Percentiles rank a stretch among this genome's conserved stretches.
Conservation (phyloP, 2,329 filamentous ascomycete species). For the Fusarium sp. region DNA sequence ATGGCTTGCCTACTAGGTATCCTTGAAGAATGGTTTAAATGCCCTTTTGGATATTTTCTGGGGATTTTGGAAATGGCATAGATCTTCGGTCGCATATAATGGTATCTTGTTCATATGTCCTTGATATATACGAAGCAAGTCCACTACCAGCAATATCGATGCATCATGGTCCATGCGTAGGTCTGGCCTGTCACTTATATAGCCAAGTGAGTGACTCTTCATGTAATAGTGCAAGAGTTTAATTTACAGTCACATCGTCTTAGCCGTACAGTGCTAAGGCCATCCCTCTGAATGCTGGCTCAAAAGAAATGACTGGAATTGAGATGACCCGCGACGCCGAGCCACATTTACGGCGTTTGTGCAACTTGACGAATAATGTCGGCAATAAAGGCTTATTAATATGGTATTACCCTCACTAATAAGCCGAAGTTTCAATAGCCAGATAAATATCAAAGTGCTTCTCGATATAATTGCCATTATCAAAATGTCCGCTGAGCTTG, state of each 20-base stretch:
- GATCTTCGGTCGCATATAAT: fast-evolving
- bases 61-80: not conserved
- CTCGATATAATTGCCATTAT: fast-evolving
- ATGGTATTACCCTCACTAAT: not conserved
- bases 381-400: not conserved
- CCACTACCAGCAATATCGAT: not conserved
- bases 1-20: not conserved
- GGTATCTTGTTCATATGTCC: fast-evolving
- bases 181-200: not conserved
- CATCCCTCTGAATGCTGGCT: fast-evolving
- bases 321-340: not conserved
- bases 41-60: fast-evolving
- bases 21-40: not conserved
- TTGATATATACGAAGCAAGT: not conserved
- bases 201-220: not conserved
- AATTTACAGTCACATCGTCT: fast-evolving
- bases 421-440: fast-evolving
- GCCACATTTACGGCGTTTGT: fast-evolving
- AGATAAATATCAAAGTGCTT: fast-evolving
- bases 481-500: not conserved
- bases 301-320: fast-evolving
- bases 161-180: too few species aligned
- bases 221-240: not conserved
- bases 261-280: too few species aligned
- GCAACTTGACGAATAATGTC: not conserved